Evolutionary conservation across 306 rosid genomes (phyloP).

Genomic region (Vigna unguiculata): DNA sequence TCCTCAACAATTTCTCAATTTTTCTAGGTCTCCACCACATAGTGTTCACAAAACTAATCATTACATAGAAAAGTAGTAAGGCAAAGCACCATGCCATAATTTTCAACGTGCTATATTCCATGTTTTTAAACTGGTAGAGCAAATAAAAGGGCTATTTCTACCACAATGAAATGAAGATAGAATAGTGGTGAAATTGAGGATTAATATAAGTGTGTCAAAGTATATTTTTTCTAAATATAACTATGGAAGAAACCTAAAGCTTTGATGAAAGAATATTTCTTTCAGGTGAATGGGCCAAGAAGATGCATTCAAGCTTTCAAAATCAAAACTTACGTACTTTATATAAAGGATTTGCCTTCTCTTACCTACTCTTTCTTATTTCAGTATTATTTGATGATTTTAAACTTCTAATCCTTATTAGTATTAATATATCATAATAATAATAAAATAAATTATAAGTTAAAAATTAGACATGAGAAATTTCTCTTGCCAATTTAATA

Average conservation of each 20-base stretch:
- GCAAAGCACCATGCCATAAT: neutral
- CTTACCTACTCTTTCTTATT: no score
- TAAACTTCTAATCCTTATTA: no score
- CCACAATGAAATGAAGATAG: neutral
- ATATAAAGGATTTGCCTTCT: neutral
- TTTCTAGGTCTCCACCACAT: conserved; percentile 1
- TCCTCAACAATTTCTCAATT: neutral
- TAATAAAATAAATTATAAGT: no score
- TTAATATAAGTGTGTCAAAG: no score
- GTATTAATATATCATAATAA: no score
- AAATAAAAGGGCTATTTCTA: neutral
- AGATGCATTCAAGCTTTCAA: neutral
- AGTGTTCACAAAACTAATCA: neutral
- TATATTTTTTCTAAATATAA: no score
- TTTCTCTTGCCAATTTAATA: no score
- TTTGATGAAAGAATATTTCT: neutral
- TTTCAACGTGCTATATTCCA: neutral
- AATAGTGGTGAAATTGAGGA: neutral
- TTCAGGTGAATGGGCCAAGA: neutral
- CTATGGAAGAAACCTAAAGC: neutral
- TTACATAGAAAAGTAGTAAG: neutral
- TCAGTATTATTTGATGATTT: no score
- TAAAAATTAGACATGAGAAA: no score
- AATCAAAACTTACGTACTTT: neutral
- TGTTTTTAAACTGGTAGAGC: neutral